These are phyloP conservation scores for Mycena chlorophos DNA, from an alignment of 768 basidiomycete species.

Conservation along the genomic window DNA sequence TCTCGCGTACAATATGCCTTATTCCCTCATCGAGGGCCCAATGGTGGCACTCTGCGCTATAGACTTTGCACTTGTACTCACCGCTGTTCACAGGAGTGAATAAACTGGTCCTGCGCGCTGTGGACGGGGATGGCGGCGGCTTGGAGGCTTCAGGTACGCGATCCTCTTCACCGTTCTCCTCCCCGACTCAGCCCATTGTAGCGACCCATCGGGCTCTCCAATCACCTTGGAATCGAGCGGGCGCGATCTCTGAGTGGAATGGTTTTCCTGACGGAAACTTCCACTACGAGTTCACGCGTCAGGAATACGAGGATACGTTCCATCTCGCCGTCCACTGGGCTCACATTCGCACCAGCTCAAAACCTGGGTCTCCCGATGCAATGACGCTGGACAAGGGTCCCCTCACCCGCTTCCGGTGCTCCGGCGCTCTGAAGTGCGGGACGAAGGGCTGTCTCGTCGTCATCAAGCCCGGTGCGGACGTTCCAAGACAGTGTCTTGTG, in stretches of 20 bases:
- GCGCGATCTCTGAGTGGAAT: no score
- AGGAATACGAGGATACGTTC: background rate
- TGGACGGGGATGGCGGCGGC: background rate
- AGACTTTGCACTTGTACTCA: background rate
- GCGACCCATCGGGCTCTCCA: background rate
- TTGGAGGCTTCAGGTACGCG: background rate
- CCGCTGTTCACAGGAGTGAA: background rate
- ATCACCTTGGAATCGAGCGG: no score
- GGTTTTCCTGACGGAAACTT: constrained; percentile 3
- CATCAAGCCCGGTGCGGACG: constrained; percentile 3
- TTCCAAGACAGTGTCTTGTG: background rate
- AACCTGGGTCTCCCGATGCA: background rate
- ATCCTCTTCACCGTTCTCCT: background rate
- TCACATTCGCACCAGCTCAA: background rate
- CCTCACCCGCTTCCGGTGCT: background rate
- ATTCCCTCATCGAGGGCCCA: background rate
- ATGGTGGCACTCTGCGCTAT: background rate
- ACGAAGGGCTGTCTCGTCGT: background rate
- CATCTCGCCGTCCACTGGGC: constrained; percentile 4
- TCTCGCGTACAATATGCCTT: background rate
- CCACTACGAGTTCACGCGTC: background rate
- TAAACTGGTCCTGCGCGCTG: background rate
- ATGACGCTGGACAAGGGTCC: constrained; percentile 1
- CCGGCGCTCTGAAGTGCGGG: background rate
- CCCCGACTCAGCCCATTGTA: background rate